These are phyloP conservation scores for Ogataea trehaloabstinens DNA, from an alignment of 805 yeast genomes.

Conservation along the genomic window DNA sequence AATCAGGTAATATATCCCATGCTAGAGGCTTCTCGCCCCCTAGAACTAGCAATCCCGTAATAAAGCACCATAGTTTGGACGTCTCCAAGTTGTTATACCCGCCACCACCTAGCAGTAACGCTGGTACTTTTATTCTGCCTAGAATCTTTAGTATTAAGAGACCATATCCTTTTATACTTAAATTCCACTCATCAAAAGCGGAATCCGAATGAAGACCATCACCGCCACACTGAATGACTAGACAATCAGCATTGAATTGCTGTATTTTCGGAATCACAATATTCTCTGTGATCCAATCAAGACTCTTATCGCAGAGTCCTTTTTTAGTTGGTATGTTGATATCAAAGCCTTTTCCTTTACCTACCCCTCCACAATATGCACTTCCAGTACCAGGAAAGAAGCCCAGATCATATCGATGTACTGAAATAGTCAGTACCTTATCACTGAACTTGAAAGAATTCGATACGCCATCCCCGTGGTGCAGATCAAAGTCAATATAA, in stretches of 20 bases:
- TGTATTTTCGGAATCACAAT: constrained; percentile 43
- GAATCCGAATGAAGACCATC: constrained; percentile 69
- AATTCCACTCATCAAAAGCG: constrained; percentile 64
- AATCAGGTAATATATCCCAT: constrained; percentile 39
- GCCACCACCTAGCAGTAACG: constrained; percentile 69
- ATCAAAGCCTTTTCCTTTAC: constrained; percentile 36
- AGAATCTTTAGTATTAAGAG: constrained; percentile 32
- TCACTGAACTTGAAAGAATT: constrained; percentile 56
- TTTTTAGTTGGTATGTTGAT: constrained; percentile 56
- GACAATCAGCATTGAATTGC: constrained; percentile 43
- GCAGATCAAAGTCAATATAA: constrained; percentile 72
- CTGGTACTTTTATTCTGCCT: constrained; percentile 30
- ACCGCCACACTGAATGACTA: constrained; percentile 69
- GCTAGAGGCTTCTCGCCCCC: constrained; percentile 16
- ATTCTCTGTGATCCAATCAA: constrained; percentile 36
- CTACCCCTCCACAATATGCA: constrained; percentile 35
- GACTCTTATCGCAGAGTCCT: constrained; percentile 51
- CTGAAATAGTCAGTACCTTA: constrained; percentile 57
- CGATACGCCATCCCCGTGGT: constrained; percentile 82
- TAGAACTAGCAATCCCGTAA: constrained; percentile 31
- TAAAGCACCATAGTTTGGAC: constrained; percentile 58
- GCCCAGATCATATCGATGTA: constrained; percentile 64
- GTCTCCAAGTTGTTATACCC: constrained; percentile 65
- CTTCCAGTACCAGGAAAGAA: constrained; percentile 75
- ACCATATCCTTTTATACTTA: constrained; percentile 52